Evolutionary conservation across 177 flowering plant genomes (phyloP), one percentile per base, ranked within the genome.

Genomic region (Telopea speciosissima): DNA sequence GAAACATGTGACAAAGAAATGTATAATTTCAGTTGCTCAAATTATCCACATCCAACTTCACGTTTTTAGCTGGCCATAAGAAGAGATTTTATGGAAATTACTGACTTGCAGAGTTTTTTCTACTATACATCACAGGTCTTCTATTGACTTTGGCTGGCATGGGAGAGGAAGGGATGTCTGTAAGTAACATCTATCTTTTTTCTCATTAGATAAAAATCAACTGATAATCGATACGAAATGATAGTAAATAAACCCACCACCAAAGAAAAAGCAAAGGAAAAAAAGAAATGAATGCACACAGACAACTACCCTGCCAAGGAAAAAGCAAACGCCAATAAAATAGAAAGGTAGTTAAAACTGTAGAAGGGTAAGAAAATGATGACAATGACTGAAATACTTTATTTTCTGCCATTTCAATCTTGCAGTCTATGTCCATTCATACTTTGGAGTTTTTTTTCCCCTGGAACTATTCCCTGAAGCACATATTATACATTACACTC

Each of bases 111-210:
- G 3, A 44, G 33, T 71, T 68, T 19, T 19, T 28, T 52, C 19
- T 66, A 26, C 5, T 26, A 13, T 54, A 62, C 62, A 22, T 21
- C 36, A 68, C 82, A 96, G 99, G 99, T 69, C 85, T 96, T 77
- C 80, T 96, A 66, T 80, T 96, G 85, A 96, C 98, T 68, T 83
- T 96, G 84, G 99, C 99, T 78, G 93, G 96, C 69, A 93, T 87
- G 65, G 99, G 99, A 69, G 96, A 93, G 11, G 93, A 87, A 80
- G 97, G 99, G 77, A 80, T 89, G 89, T 82, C 93, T 63, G 99
- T 96, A 76, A 85, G 99, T 87, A 68, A 73, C 31, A 59, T 70
- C 19, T 25, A 13, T 45, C 40, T 58, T 22, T 16, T 17, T 19
- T 69, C 40, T n/a, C 62, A 4, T 52, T 33, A 1, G 54, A 12